These are phyloP conservation scores for Wallacemonas sp. DNA, from an alignment of 208 protist genomes.

Conservation along the genomic window DNA sequence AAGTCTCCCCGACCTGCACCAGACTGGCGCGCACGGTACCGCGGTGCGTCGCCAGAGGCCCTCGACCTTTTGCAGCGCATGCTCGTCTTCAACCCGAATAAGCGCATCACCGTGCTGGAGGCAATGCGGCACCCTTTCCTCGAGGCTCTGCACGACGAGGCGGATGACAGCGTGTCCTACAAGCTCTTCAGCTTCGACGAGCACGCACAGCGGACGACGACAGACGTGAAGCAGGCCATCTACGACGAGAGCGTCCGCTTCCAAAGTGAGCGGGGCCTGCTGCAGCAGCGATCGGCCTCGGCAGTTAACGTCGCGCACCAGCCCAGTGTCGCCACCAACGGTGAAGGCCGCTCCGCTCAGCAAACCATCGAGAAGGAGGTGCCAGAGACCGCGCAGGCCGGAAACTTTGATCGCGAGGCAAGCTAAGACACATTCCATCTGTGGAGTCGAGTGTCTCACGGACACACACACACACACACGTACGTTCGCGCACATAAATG, in stretches of 20 bases:
- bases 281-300: slow-evolving; percentile 22
- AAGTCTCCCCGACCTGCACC: slow-evolving; percentile 42
- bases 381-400: slow-evolving; percentile 26
- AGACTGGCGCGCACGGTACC: slow-evolving; percentile 78
- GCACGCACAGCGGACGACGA: slow-evolving; percentile 56
- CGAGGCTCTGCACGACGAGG: slow-evolving; percentile 79
- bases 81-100: slow-evolving; percentile 92
- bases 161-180: slow-evolving; percentile 54
- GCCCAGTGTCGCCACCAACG: slow-evolving; percentile 52
- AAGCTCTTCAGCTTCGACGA: slow-evolving; percentile 83
- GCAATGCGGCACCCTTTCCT: slow-evolving; percentile 91
- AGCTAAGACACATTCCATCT: too few relatives aligned
- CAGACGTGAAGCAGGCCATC: slow-evolving; percentile 87
- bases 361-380: slow-evolving; percentile 72
- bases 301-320: slow-evolving; percentile 15
- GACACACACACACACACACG: too few relatives aligned
- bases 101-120: slow-evolving; percentile 90
- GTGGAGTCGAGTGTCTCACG: too few relatives aligned
- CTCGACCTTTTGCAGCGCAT: slow-evolving; percentile 91
- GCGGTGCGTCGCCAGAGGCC: slow-evolving; percentile 66
- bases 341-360: slow-evolving; percentile 72
- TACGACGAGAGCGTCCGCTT: slow-evolving; percentile 78
- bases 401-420: slow-evolving; percentile 40
- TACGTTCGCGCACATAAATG: too few relatives aligned
- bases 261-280: slow-evolving; percentile 45